Conservation (phyloP, 1,284 basidiomycete genomes). For the Jaminaea rosea region DNA sequence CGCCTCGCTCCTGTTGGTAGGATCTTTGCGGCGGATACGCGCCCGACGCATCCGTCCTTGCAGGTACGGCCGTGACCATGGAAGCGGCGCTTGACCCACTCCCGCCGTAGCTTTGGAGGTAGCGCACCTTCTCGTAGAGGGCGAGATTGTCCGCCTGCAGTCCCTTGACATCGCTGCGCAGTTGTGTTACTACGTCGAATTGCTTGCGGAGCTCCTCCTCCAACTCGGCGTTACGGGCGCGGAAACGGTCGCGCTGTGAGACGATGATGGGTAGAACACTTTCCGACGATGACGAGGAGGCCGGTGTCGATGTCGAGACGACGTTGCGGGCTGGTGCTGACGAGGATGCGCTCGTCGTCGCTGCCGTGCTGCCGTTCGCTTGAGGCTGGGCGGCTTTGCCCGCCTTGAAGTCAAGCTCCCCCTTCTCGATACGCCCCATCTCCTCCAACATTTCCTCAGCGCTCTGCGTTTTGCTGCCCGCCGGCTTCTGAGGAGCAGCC, state of each 20-base stretch:
- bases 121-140: conserved; percentile 43
- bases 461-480: not conserved
- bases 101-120: conserved; percentile 25
- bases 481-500: conserved; percentile 17
- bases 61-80: conserved; percentile 65
- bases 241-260: conserved; percentile 86
- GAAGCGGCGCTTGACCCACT: not conserved
- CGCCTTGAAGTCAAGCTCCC: not conserved
- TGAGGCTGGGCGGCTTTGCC: not conserved
- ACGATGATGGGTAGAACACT: conserved; percentile 64
- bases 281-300: not conserved
- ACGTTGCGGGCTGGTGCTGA: not conserved
- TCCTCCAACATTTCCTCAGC: conserved; percentile 12
- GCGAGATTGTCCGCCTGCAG: conserved; percentile 38
- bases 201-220: conserved; percentile 94
- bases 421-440: conserved; percentile 9
- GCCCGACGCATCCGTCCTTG: conserved; percentile 73
- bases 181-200: conserved; percentile 80
- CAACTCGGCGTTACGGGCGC: conserved; percentile 86
- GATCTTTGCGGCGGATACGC: conserved; percentile 51
- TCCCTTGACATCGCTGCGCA: conserved; percentile 33
- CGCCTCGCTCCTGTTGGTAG: conserved; percentile 17
- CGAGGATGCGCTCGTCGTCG: conserved; percentile 10
- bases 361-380: not conserved
- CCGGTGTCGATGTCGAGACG: not conserved